phyloP scores from a whole-genome alignment of 1,139 yeast genomes.

The Scheffersomyces quercinus region DNA sequence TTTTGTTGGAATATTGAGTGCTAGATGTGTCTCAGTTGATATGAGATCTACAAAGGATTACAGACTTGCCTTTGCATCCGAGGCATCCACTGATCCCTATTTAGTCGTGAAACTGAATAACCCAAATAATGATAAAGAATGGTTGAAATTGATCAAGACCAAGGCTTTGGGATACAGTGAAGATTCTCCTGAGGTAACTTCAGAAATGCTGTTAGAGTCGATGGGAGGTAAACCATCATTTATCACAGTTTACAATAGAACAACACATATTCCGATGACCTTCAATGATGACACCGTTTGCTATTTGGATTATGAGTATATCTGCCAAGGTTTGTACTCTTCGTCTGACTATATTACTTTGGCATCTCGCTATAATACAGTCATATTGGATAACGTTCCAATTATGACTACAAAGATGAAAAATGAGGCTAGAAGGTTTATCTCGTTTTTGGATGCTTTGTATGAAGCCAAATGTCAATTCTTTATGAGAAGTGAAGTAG shows the following conservation, averaged over 20 bases:
- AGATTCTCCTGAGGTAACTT: conserved; percentile 11
- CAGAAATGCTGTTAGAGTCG: conserved; percentile 18
- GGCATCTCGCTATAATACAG: conserved; percentile 57
- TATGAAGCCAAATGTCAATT: conserved; percentile 68
- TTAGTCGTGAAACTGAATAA: conserved; percentile 32
- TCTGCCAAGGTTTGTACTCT: conserved; percentile 61
- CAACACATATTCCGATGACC: conserved; percentile 47
- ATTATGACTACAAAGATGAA: conserved; percentile 57
- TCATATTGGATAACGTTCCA: conserved; percentile 64
- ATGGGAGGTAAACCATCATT: conserved; percentile 27
- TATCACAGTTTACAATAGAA: conserved; percentile 58
- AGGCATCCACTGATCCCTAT: conserved; percentile 20
- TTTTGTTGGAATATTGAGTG: conserved; percentile 56
- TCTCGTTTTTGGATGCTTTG: conserved; percentile 65
- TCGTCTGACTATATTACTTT: conserved; percentile 71
- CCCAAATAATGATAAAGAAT: conserved; percentile 26
- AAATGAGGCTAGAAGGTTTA: conserved; percentile 69
- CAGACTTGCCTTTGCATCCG: conserved; percentile 41
- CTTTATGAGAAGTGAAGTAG: conserved; percentile 50
- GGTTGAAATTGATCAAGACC: conserved; percentile 34
- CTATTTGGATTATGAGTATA: conserved; percentile 50
- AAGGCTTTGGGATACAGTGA: conserved; percentile 18
- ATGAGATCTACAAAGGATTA: conserved; percentile 63
- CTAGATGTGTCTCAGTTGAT: conserved; percentile 64
- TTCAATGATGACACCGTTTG: conserved; percentile 40